A percentile compares a stretch with the other conserved stretches of the same genome.
Conservation (phyloP, 495 filamentous ascomycete species). For the Saxophila tyrrhenica region DNA sequence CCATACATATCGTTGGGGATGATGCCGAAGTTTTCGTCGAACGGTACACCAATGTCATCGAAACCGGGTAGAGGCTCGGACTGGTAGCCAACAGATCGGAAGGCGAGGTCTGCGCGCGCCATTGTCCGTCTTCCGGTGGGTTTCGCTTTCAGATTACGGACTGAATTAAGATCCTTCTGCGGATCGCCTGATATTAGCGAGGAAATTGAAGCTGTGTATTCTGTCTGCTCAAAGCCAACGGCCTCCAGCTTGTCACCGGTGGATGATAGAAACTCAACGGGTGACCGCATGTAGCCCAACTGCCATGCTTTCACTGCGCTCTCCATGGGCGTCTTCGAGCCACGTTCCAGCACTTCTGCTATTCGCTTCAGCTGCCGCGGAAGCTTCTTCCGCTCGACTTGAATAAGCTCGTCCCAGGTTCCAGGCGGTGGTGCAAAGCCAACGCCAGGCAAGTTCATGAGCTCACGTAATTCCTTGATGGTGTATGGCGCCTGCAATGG, state of each 20-base stretch:
- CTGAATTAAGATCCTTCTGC: conserved; percentile 32
- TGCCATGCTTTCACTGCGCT: conserved; percentile 61
- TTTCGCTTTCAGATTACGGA: conserved; percentile 42
- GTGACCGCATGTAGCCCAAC: conserved; percentile 69
- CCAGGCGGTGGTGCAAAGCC: conserved; percentile 57
- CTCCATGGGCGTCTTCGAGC: conserved; percentile 40
- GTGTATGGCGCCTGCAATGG: conserved; percentile 78
- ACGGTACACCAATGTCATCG: conserved; percentile 62
- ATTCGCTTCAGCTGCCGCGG: conserved; percentile 64
- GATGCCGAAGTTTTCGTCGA: conserved; percentile 58
- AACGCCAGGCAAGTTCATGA: conserved; percentile 65
- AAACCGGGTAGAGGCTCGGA: conserved; percentile 67
- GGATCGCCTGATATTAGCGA: conserved; percentile 37
- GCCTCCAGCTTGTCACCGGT: conserved; percentile 39
- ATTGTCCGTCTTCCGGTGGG: conserved; percentile 31
- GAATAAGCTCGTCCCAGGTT: conserved; percentile 42
- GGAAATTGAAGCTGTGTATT: conserved; percentile 27
- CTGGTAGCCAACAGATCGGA: conserved; percentile 88
- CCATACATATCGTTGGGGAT: conserved; percentile 80
- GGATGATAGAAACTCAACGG: conserved; percentile 51
- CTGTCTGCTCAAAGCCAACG: conserved; percentile 57
- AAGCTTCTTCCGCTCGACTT: conserved; percentile 45
- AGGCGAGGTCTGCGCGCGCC: conserved; percentile 55
- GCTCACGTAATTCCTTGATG: conserved; percentile 81
- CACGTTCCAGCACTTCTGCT: conserved; percentile 67